Evolutionary conservation across 768 basidiomycete species (phyloP).

Genomic region (Leccinum longicurvipes): DNA sequence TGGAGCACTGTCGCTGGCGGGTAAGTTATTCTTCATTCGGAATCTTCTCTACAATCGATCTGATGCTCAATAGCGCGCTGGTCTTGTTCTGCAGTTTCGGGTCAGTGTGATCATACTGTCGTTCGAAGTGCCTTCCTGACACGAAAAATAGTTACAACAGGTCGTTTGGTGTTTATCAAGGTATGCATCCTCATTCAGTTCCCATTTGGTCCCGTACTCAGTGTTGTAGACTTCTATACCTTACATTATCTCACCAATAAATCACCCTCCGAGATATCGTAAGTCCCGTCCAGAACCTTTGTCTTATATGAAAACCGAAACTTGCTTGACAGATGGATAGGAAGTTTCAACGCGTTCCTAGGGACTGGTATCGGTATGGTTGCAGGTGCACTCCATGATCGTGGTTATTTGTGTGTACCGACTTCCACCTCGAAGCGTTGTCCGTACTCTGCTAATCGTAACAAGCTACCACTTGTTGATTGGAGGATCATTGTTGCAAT

Average conservation of each 20-base stretch:
- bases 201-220: too few species aligned
- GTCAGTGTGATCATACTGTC: conserved; percentile 2
- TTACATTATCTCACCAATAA: too few species aligned
- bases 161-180: conserved; percentile 40
- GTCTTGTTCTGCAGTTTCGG: conserved; percentile 32
- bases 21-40: conserved; percentile 3
- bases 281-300: conserved; percentile 8
- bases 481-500: conserved; percentile 42
- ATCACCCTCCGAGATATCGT: conserved; percentile 21
- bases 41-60: background rate
- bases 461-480: conserved; percentile 44
- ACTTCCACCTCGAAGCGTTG: background rate
- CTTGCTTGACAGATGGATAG: conserved; percentile 36
- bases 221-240: too few species aligned
- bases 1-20: conserved; percentile 19
- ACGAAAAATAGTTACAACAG: conserved; percentile 26
- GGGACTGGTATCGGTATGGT: conserved; percentile 37
- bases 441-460: background rate
- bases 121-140: background rate
- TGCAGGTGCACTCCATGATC: conserved; percentile 46
- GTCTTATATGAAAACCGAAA: background rate
- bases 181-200: conserved; percentile 6
- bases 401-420: conserved; percentile 44
- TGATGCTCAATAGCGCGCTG: conserved; percentile 17
- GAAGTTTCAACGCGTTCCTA: conserved; percentile 44